A percentile compares a stretch with the other conserved stretches of the same genome.
Evolutionary conservation across 345 rosid genomes (phyloP).

Genomic region (Gossypium ekmanianum): DNA sequence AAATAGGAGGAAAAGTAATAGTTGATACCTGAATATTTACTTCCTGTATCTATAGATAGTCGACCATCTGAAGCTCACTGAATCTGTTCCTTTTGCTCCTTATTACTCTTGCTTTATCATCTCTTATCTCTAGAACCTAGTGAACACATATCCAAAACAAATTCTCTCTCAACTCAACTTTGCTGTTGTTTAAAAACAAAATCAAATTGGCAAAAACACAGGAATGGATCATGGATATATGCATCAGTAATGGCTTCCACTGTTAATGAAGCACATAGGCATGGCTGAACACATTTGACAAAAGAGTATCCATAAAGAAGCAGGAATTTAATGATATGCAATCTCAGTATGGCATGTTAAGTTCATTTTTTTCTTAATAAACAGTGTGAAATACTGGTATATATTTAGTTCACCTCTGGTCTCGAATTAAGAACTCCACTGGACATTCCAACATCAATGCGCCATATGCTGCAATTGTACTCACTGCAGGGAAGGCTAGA

Average conservation of each 20-base stretch:
- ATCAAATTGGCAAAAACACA: neutral
- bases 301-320: neutral
- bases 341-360: neutral
- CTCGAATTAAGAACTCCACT: constrained; percentile 84
- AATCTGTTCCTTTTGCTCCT: constrained; percentile 45
- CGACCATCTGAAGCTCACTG: constrained; percentile 49
- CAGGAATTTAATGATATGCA: neutral
- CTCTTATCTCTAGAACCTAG: constrained; percentile 81
- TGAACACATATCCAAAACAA: constrained; percentile 2
- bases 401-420: constrained; percentile 69
- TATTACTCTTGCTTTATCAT: constrained; percentile 61
- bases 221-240: neutral
- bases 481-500: constrained; percentile 39
- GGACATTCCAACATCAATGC: constrained; percentile 96
- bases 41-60: constrained; percentile 36
- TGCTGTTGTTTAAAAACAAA: neutral
- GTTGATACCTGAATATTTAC: constrained; percentile 22
- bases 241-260: neutral
- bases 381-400: neutral
- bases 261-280: neutral
- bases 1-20: neutral
- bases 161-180: neutral
- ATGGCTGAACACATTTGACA: neutral
- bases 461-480: constrained; percentile 80
- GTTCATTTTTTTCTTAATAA: neutral